phyloP scores from a whole-genome alignment of 2,329 filamentous ascomycete genomes.

The Fusarium liriodendri region DNA sequence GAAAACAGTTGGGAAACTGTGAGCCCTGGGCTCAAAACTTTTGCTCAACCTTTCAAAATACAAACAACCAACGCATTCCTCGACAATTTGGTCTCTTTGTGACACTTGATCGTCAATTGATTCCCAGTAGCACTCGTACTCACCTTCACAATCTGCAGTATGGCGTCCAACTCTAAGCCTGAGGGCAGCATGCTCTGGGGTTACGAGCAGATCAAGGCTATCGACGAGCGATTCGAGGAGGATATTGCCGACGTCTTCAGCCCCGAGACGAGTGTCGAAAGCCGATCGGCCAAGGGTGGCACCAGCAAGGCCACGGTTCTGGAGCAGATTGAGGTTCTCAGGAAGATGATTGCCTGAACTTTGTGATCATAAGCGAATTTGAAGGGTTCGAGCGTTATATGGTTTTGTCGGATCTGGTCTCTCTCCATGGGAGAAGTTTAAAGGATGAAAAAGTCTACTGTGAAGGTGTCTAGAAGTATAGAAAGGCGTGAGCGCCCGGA shows the following conservation, averaged over 20 bases:
- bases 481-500: conserved; percentile 1
- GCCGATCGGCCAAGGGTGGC: no score
- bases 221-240: no score
- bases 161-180: conserved; percentile 46
- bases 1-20: no score
- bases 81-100: not conserved
- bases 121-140: not conserved
- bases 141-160: conserved; percentile 14
- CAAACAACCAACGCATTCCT: conserved; percentile 5
- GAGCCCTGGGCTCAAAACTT: conserved; percentile 4
- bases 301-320: conserved; percentile 77
- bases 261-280: no score
- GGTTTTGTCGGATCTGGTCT: not conserved
- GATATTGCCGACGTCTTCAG: no score
- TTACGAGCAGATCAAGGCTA: no score
- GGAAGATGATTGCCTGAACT: conserved; percentile 47
- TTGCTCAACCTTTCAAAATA: conserved; percentile 10
- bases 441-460: not conserved
- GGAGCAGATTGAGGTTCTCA: conserved; percentile 69
- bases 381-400: conserved; percentile 1
- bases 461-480: not conserved
- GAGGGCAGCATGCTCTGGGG: conserved; percentile 16
- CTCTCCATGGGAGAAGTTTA: not conserved
- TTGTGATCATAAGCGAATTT: not conserved
- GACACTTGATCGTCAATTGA: conserved; percentile 1